Evolutionary conservation across 2,329 filamentous ascomycete genomes (phyloP).

Genomic region (Onygenales sp.): DNA sequence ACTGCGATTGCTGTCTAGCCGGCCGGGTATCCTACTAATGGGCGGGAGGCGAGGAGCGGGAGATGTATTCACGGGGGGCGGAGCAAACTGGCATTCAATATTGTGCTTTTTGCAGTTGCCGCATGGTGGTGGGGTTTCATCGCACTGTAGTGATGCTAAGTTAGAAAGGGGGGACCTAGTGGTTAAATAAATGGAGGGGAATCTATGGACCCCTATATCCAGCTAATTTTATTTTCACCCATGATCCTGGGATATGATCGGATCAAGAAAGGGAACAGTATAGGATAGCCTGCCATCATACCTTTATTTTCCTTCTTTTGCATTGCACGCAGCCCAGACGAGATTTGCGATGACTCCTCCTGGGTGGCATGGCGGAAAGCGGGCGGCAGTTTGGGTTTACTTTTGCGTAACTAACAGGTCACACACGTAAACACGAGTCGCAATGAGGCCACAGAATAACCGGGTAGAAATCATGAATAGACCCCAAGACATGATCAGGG

Average conservation of each 20-base stretch:
- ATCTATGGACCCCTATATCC: neutral
- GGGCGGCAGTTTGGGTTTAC: neutral
- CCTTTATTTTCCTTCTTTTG: constrained; percentile 27
- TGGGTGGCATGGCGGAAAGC: constrained; percentile 9
- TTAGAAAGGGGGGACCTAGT: neutral
- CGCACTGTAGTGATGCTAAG: constrained; percentile 11
- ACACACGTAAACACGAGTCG: neutral
- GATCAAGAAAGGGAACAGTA: neutral
- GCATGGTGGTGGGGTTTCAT: constrained; percentile 16
- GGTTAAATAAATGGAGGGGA: neutral
- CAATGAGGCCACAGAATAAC: neutral
- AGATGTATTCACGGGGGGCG: constrained; percentile 1
- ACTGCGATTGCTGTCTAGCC: neutral
- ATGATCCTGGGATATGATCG: neutral
- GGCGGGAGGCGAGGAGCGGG: neutral
- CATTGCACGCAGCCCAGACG: constrained; percentile 24
- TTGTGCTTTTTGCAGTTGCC: constrained; percentile 18
- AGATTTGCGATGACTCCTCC: constrained; percentile 25
- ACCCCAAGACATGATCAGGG: neutral
- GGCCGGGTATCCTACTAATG: neutral
- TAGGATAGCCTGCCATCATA: constrained; percentile 10
- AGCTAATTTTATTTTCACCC: neutral
- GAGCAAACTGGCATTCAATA: constrained; percentile 16
- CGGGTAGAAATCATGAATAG: neutral
- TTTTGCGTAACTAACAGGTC: neutral